phyloP scores from a whole-genome alignment of 768 basidiomycete genomes.

The Leccinum fibrillosum region DNA sequence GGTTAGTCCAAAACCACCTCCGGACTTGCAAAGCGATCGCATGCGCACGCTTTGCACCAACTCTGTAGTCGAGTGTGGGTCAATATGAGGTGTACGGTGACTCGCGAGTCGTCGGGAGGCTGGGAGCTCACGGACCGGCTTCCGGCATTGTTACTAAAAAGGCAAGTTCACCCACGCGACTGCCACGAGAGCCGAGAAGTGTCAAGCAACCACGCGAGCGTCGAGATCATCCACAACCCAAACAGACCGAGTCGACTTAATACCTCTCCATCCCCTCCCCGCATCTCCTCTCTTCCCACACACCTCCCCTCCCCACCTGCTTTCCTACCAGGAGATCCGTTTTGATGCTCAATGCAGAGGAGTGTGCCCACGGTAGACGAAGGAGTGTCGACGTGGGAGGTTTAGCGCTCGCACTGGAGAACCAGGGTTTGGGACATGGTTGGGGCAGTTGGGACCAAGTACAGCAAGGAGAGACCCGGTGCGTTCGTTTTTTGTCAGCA shows the following conservation, averaged over 20 bases:
- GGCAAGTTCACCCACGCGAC: constrained; percentile 27
- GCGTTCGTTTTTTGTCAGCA: constrained; percentile 24
- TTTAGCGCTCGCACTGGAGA: constrained; percentile 71
- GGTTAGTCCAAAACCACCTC: no score
- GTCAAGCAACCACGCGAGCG: constrained; percentile 36
- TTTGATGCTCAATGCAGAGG: constrained; percentile 30
- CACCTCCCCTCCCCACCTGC: background rate
- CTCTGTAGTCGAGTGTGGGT: no score
- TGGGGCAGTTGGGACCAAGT: constrained; percentile 62
- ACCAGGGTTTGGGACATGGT: constrained; percentile 61
- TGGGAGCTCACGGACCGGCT: background rate
- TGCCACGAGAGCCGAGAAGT: constrained; percentile 35
- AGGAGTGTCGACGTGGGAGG: constrained; percentile 90
- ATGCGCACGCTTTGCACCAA: no score
- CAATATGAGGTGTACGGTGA: no score
- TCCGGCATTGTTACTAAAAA: constrained; percentile 16
- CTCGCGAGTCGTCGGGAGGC: no score
- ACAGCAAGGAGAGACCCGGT: constrained; percentile 48
- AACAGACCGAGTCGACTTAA: constrained; percentile 11
- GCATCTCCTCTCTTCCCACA: background rate
- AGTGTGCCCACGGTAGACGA: constrained; percentile 40
- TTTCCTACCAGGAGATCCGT: background rate
- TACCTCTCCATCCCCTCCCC: constrained; percentile 8
- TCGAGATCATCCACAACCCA: constrained; percentile 26
- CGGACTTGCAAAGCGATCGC: no score